Percentiles rank a stretch among this genome's conserved stretches.
phyloP scores from a whole-genome alignment of 441 rosid genomes.

The Eruca vesicaria region DNA sequence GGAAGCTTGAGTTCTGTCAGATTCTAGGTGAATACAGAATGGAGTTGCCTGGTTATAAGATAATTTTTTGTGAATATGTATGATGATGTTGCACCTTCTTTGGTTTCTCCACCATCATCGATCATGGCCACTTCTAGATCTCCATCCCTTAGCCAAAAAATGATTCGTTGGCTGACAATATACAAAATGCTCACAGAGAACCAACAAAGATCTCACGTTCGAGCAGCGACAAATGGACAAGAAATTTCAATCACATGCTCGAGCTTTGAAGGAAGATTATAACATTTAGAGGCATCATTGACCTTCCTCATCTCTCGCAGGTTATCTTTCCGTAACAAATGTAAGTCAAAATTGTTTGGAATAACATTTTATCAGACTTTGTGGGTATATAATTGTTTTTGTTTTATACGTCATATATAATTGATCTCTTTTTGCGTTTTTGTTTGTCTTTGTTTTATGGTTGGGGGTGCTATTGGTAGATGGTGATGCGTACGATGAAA shows the following conservation, averaged over 20 bases:
- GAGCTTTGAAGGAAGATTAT: constrained; percentile 66
- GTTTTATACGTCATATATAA: too few relatives aligned
- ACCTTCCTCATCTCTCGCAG: constrained; percentile 55
- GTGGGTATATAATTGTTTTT: too few relatives aligned
- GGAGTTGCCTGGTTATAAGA: constrained; percentile 83
- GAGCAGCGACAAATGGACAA: constrained; percentile 29
- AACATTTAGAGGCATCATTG: constrained; percentile 59
- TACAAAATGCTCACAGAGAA: too few relatives aligned
- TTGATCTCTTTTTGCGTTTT: too few relatives aligned
- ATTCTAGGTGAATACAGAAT: constrained; percentile 81
- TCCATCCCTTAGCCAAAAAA: background rate
- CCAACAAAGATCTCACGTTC: constrained; percentile 22
- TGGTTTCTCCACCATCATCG: constrained; percentile 25
- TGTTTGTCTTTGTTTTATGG: too few relatives aligned
- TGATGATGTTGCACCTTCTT: constrained; percentile 17
- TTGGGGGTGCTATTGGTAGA: constrained; percentile 22
- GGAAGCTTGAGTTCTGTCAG: constrained; percentile 69
- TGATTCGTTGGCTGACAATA: background rate
- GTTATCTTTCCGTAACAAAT: constrained; percentile 44
- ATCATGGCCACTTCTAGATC: background rate
- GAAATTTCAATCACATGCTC: constrained; percentile 53
- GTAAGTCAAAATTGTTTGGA: constrained; percentile 31
- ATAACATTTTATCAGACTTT: background rate
- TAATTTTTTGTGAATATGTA: constrained; percentile 21
- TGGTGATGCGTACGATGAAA: constrained; percentile 61